phyloP scores from a whole-genome alignment of 768 basidiomycete genomes.

The Pholiota microspora region DNA sequence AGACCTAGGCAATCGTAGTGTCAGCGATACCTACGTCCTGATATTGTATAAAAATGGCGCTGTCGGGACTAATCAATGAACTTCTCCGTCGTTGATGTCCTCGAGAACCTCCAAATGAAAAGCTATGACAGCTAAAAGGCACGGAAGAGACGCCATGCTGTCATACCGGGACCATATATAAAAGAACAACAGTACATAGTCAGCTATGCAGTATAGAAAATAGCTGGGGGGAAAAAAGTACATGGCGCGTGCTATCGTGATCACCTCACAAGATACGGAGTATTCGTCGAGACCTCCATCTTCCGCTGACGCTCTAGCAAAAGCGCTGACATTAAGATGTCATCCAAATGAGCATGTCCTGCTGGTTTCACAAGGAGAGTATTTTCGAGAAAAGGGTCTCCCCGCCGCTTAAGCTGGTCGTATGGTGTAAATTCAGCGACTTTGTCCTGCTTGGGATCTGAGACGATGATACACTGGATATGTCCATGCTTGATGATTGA shows the following conservation, averaged over 20 bases:
- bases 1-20: background rate
- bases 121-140: too few species aligned
- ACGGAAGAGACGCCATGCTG: too few species aligned
- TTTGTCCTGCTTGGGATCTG: background rate
- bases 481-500: background rate
- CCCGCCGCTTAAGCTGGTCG: background rate
- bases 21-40: too few species aligned
- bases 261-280: background rate
- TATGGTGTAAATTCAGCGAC: background rate
- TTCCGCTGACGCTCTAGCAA: slow-evolving; percentile 9
- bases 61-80: too few species aligned
- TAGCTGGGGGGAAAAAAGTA: too few species aligned
- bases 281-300: background rate
- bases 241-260: too few species aligned
- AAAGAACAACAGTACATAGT: too few species aligned
- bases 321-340: slow-evolving; percentile 13
- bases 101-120: too few species aligned
- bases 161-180: too few species aligned
- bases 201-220: too few species aligned
- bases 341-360: slow-evolving; percentile 14
- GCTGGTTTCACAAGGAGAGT: slow-evolving; percentile 7
- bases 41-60: too few species aligned
- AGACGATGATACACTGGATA: background rate
- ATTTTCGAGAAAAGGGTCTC: background rate
- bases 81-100: too few species aligned